Evolutionary conservation across 129 eudicot species (phyloP).

Genomic region (Ambrosia artemisiifolia): DNA sequence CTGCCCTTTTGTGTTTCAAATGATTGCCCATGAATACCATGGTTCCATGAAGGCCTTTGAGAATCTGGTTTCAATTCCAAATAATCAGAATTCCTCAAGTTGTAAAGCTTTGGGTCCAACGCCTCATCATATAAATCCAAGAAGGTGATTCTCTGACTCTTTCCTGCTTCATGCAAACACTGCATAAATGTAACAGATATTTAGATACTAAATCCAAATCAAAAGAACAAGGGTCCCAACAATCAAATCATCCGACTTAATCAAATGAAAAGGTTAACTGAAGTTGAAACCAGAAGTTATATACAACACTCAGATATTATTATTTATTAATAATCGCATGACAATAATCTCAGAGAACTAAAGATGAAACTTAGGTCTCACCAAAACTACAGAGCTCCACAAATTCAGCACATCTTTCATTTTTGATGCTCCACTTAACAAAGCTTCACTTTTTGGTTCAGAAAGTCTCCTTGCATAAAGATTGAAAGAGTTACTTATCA

Average conservation of each 20-base stretch:
- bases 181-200: constrained; percentile 25
- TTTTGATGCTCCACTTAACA: constrained; percentile 44
- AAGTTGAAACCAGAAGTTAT: too few species aligned
- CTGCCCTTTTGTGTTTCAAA: constrained; percentile 34
- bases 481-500: constrained; percentile 19
- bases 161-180: constrained; percentile 80
- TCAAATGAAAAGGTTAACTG: background rate
- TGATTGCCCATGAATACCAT: constrained; percentile 22
- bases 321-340: constrained; percentile 2
- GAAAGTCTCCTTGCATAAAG: constrained; percentile 34
- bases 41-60: constrained; percentile 39
- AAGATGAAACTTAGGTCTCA: constrained; percentile 27
- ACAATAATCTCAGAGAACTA: constrained; percentile 1
- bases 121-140: constrained; percentile 69
- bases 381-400: constrained; percentile 69
- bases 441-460: constrained; percentile 34
- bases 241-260: background rate
- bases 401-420: constrained; percentile 45
- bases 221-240: background rate
- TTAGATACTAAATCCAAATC: background rate
- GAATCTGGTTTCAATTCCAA: constrained; percentile 25
- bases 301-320: background rate
- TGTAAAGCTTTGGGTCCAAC: constrained; percentile 53
- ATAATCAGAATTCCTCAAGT: constrained; percentile 33
- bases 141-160: constrained; percentile 44